Percentiles rank a stretch among this genome's conserved stretches.
These are phyloP conservation scores for Sordaria brevicollis DNA, from an alignment of 495 filamentous ascomycete genomes.

Conservation along the genomic window DNA sequence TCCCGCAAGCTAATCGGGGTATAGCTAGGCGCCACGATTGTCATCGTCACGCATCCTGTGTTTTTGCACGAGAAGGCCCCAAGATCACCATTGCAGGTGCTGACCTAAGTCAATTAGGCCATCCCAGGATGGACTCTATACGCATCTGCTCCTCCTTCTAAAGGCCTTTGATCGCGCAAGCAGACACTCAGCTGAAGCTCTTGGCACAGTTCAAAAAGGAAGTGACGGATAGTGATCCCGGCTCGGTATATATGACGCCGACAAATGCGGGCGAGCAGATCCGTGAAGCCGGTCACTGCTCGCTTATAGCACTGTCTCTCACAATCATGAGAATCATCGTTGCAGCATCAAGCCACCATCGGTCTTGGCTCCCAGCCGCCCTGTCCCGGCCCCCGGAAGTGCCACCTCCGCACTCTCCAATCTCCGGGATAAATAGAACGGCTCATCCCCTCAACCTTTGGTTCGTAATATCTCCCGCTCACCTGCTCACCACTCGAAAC, in stretches of 20 bases:
- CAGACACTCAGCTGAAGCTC: background rate
- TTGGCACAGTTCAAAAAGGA: background rate
- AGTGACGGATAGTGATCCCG: background rate
- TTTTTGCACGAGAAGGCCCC: no score
- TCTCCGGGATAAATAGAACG: constrained; percentile 17
- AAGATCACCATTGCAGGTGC: no score
- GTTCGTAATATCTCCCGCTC: background rate
- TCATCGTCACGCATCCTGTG: no score
- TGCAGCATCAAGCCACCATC: background rate
- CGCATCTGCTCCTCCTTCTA: background rate
- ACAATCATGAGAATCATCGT: background rate
- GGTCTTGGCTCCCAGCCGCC: background rate
- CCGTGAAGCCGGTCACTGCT: background rate
- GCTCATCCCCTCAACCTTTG: background rate
- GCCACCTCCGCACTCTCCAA: constrained; percentile 11
- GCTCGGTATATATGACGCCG: background rate
- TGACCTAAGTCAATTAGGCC: no score
- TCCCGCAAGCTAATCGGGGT: no score
- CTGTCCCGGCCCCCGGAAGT: constrained; percentile 5
- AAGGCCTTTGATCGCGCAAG: background rate
- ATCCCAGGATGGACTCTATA: no score
- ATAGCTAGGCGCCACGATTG: no score
- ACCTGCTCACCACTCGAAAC: background rate
- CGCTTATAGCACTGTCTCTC: background rate
- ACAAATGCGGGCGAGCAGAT: background rate